These are phyloP conservation scores for Solanum verrucosum DNA, from an alignment of 257 asterid genomes.

Conservation along the genomic window DNA sequence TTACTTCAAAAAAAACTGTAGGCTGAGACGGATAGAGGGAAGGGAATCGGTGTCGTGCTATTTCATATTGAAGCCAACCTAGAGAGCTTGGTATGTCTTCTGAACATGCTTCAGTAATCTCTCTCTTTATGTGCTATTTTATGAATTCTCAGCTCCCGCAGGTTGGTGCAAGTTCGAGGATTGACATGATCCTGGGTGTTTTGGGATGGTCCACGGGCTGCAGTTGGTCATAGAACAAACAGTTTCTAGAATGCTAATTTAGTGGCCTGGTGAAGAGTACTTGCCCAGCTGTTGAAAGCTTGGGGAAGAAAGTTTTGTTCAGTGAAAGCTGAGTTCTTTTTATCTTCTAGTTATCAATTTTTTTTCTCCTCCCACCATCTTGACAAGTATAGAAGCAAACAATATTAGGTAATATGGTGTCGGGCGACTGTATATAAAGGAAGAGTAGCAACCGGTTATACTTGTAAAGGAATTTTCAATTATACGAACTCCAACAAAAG, in stretches of 20 bases:
- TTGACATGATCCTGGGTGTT: slow-evolving; percentile 75
- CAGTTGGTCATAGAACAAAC: slow-evolving; percentile 66
- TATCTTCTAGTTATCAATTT: slow-evolving; percentile 13
- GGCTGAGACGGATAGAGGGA: slow-evolving; percentile 73
- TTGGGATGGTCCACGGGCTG: slow-evolving; percentile 93
- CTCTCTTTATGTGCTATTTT: background rate
- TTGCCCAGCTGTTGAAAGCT: slow-evolving; percentile 24
- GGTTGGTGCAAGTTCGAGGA: slow-evolving; percentile 56
- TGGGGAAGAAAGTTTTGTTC: slow-evolving; percentile 42
- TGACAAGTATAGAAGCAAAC: slow-evolving; percentile 15
- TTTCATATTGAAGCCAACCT: slow-evolving; percentile 72
- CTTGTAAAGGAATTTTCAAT: slow-evolving; percentile 45
- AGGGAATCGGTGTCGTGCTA: slow-evolving; percentile 70
- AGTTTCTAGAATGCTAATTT: slow-evolving; percentile 47
- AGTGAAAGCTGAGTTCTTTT: slow-evolving; percentile 6
- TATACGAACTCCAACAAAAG: background rate
- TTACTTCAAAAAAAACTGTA: slow-evolving; percentile 10
- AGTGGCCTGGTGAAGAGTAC: slow-evolving; percentile 3
- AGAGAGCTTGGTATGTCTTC: slow-evolving; percentile 59
- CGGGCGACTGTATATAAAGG: slow-evolving; percentile 45
- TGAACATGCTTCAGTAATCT: background rate
- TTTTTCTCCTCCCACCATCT: background rate
- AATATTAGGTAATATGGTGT: slow-evolving; percentile 18
- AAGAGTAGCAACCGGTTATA: slow-evolving; percentile 32
- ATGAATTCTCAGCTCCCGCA: slow-evolving; percentile 10